Base-by-base conservation (phyloP, 2,329 filamentous ascomycete genomes). In the Cercospora zeina region DNA sequence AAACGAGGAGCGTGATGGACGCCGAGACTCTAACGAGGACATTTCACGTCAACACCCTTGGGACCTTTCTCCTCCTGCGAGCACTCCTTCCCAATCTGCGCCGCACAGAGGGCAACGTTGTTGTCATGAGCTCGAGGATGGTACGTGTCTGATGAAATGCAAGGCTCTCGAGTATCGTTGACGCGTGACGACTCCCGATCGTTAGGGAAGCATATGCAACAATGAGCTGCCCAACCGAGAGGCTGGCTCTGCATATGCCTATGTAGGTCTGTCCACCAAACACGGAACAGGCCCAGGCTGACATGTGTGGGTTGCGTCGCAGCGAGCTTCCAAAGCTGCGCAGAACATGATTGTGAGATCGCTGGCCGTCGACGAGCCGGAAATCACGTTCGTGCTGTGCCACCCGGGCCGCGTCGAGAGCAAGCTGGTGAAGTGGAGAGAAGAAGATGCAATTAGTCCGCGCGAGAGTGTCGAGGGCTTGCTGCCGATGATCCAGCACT, bases 391-490 rank as follows among this genome's bases (percentile, higher is more conserved):
- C 58, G 68, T 78, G 54, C 61, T 80, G 31, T 67, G 79, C 67
- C 79, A 81, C 71, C 78, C 79, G 0, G 79, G 79, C 8, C 65
- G 79, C 1, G 79, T 81, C 19, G 78, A 81, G 69, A 80, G 76
- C 14, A 70, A 72, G 36, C 65, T 82, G 33, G 78, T 81, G 33
- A 72, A 65, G 58, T 77, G 76, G 68, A 78, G 72, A 50, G 79
- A 81, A 61, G 78, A 79, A 30, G 79, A 79, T 3, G 79, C 79
- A 0, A 77, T 81, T 13, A 68, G 67, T 14, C 72, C 75, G 0
- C 68, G 76, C 47, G 78, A 81, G 69, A 79, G 77, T 62, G 68
- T 81, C 16, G 31, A 49, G 19, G 72, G 75, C 54, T 72, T 80
- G 51, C 47, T 80, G 62, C 66, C 65, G 30, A 63, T 80, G 34